phyloP scores from a whole-genome alignment of 257 asterid species.

The Nemophila menziesii region DNA sequence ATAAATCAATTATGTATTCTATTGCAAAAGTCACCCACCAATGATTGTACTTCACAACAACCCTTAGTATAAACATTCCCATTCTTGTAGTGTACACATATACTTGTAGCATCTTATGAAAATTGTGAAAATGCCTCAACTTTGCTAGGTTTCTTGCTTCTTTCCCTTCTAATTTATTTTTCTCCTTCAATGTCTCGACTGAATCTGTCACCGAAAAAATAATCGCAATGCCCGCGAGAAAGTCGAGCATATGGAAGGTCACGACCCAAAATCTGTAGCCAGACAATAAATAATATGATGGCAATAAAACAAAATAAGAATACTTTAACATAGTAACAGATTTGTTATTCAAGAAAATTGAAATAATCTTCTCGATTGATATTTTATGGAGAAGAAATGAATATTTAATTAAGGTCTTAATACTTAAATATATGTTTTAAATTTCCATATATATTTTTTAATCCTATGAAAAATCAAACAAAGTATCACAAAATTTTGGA shows the following conservation, averaged over 20 bases:
- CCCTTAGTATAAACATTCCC: constrained; percentile 22
- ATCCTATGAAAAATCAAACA: no score
- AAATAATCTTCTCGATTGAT: no score
- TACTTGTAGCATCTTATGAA: constrained; percentile 11
- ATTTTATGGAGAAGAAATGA: no score
- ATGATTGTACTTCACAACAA: constrained; percentile 9
- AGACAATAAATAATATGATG: no score
- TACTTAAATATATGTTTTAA: no score
- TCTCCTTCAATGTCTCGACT: constrained; percentile 9
- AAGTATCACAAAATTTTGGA: no score
- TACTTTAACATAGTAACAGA: no score
- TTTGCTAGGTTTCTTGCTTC: constrained; percentile 15
- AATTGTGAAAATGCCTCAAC: constrained; percentile 17
- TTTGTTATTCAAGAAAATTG: no score
- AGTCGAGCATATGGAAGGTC: constrained; percentile 23
- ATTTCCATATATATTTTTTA: no score
- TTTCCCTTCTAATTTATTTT: constrained; percentile 20
- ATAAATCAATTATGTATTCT: constrained; percentile 24
- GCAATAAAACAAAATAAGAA: no score
- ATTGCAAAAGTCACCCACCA: constrained; percentile 25
- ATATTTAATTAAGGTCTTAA: no score
- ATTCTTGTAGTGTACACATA: constrained; percentile 26
- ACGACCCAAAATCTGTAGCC: constrained; percentile 20
- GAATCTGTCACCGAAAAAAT: constrained; percentile 19
- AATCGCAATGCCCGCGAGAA: constrained; percentile 16